phyloP scores from a whole-genome alignment of 169 alveolate species.

The Eimeria acervulina region DNA sequence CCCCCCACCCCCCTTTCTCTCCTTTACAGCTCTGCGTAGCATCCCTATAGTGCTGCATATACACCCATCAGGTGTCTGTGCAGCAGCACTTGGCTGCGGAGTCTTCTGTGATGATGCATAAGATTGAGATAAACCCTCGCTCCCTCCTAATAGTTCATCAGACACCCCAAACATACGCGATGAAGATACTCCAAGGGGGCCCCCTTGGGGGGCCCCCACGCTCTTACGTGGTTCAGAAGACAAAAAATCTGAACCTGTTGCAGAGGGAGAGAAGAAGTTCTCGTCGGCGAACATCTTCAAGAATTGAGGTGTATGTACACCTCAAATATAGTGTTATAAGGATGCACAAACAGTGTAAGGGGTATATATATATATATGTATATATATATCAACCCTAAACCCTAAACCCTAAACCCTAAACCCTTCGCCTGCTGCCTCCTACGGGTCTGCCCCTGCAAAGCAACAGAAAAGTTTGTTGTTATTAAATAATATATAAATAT shows the following conservation, averaged over 20 bases:
- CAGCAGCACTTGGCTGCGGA: not conserved
- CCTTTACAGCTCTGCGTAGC: not conserved
- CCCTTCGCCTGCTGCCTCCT: not conserved
- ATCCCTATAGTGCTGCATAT: not conserved
- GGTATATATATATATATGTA: not conserved
- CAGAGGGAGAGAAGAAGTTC: not conserved
- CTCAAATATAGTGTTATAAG: not conserved
- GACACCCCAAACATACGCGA: not conserved
- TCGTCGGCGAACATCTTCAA: slow-evolving; percentile 20
- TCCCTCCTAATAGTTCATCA: not conserved
- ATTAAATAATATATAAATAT: not conserved
- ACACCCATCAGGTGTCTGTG: slow-evolving; percentile 42
- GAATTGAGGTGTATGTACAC: not conserved
- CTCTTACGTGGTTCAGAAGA: slow-evolving; percentile 40
- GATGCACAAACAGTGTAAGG: not conserved
- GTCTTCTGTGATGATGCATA: not conserved
- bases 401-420: not conserved
- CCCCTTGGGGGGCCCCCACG: not conserved
- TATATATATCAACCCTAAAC: not conserved
- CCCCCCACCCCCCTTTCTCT: slow-evolving; percentile 14
- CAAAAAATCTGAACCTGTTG: not conserved
- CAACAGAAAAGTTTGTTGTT: not conserved
- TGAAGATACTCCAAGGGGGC: not conserved
- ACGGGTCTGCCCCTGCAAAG: not conserved
- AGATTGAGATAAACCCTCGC: not conserved